A percentile compares a stretch with the other conserved stretches of the same genome.
Evolutionary conservation across 2,329 filamentous ascomycete species (phyloP).

Genomic region (Mycosphaerella arachidis): DNA sequence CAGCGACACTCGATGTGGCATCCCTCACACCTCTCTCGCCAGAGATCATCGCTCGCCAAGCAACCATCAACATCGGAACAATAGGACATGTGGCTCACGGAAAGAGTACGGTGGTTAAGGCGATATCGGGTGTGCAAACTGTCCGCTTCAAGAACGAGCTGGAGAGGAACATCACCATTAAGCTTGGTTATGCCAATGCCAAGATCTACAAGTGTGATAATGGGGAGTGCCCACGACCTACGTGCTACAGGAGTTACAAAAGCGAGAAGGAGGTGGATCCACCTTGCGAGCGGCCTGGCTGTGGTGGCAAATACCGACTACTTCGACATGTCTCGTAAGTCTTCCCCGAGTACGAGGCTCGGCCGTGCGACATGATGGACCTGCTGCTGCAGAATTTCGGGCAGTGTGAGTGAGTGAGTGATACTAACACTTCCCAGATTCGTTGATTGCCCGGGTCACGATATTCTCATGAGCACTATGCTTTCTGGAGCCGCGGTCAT

Average conservation of each 20-base stretch:
- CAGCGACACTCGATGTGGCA: constrained; percentile 78
- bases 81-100: constrained; percentile 99
- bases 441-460: constrained; percentile 98
- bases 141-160: constrained; percentile 99
- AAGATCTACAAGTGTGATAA: constrained; percentile 99
- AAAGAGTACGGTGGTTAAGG: constrained; percentile 99
- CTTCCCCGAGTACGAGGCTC: not conserved
- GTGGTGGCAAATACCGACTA: constrained; percentile 78
- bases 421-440: constrained; percentile 51
- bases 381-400: too few relatives aligned
- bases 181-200: constrained; percentile 98
- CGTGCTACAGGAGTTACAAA: constrained; percentile 95
- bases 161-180: constrained; percentile 99
- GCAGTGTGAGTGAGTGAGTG: not conserved
- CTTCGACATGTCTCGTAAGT: constrained; percentile 88
- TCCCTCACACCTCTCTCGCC: constrained; percentile 80
- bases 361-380: too few relatives aligned
- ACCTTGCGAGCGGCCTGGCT: constrained; percentile 90
- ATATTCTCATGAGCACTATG: constrained; percentile 99
- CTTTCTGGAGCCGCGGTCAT: constrained; percentile 98
- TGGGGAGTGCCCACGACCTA: constrained; percentile 81
- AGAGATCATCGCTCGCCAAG: constrained; percentile 96
- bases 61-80: constrained; percentile 98
- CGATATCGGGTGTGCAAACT: constrained; percentile 97
- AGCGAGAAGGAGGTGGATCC: constrained; percentile 98